A percentile compares a stretch with the other conserved stretches of the same genome.
These are phyloP conservation scores for Rutidosis leptorrhynchoides DNA, from an alignment of 129 eudicot species.

Conservation along the genomic window DNA sequence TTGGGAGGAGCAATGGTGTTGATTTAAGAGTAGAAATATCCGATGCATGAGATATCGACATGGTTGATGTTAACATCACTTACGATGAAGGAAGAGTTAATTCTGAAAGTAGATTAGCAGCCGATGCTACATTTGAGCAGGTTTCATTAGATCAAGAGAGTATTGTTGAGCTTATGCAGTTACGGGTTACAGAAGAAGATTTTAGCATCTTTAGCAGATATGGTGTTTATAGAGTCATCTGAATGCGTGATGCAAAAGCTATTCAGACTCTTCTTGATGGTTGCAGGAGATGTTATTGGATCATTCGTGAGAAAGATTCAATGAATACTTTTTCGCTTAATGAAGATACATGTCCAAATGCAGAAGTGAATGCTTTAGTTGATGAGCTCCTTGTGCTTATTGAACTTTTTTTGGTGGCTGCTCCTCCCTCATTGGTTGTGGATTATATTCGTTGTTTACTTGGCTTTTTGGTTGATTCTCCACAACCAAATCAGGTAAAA, in stretches of 20 bases:
- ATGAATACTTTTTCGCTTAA: slow-evolving; percentile 57
- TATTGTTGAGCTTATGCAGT: slow-evolving; percentile 67
- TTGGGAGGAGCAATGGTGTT: slow-evolving; percentile 20
- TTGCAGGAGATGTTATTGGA: slow-evolving; percentile 96
- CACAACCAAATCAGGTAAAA: slow-evolving; percentile 69
- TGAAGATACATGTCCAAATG: slow-evolving; percentile 58
- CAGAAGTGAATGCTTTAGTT: slow-evolving; percentile 92
- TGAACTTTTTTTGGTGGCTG: slow-evolving; percentile 90
- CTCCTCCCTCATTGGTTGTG: slow-evolving; percentile 71
- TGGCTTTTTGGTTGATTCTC: slow-evolving; percentile 92
- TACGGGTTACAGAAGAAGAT: slow-evolving; percentile 92
- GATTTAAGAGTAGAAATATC: slow-evolving; percentile 41
- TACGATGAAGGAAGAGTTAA: slow-evolving; percentile 38
- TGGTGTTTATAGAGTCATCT: slow-evolving; percentile 88
- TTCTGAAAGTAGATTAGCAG: slow-evolving; percentile 33
- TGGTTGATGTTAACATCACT: slow-evolving; percentile 14
- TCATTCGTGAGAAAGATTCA: slow-evolving; percentile 77
- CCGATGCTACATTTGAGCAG: slow-evolving; percentile 66
- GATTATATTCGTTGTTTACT: slow-evolving; percentile 85
- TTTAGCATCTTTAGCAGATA: slow-evolving; percentile 89
- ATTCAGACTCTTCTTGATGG: slow-evolving; percentile 99
- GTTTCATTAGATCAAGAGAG: slow-evolving; percentile 60
- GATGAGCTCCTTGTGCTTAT: slow-evolving; percentile 90
- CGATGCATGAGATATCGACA: slow-evolving; percentile 26
- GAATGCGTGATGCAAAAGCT: slow-evolving; percentile 98